A percentile compares a stretch with the other conserved stretches of the same genome.
phyloP scores from a whole-genome alignment of 1,284 basidiomycete species.

The Xerocomus amazonicus region DNA sequence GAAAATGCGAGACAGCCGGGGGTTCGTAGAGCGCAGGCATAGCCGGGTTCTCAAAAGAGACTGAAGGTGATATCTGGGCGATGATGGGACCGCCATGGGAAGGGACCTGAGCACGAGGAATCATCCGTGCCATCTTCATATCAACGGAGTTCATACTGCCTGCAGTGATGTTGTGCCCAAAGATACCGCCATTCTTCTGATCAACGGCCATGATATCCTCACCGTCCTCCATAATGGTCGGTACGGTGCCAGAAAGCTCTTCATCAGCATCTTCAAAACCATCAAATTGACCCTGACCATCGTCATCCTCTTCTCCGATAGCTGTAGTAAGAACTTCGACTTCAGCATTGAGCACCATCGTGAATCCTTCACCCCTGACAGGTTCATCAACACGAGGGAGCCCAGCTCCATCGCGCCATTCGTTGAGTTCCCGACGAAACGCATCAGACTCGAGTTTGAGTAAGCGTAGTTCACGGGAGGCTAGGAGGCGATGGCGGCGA shows the following conservation, averaged over 20 bases:
- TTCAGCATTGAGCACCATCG: conserved; percentile 64
- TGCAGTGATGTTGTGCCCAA: conserved; percentile 23
- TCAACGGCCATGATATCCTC: conserved; percentile 28
- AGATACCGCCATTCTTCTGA: conserved; percentile 18
- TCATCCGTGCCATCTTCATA: conserved; percentile 25
- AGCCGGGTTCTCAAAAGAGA: conserved; percentile 33
- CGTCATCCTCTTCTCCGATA: conserved; percentile 53
- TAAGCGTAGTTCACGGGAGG: conserved; percentile 71
- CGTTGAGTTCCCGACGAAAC: conserved; percentile 80
- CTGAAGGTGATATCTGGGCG: conserved; percentile 30
- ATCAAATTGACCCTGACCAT: conserved; percentile 40
- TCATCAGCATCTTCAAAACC: conserved; percentile 38
- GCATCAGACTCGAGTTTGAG: conserved; percentile 77
- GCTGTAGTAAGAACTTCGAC: conserved; percentile 57
- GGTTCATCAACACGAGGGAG: conserved; percentile 69
- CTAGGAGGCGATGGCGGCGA: conserved; percentile 74
- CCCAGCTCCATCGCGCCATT: conserved; percentile 76
- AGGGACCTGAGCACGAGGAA: conserved; percentile 19
- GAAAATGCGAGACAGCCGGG: conserved; percentile 20
- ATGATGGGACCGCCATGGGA: conserved; percentile 27
- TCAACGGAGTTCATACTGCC: conserved; percentile 22
- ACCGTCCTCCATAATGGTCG: conserved; percentile 26
- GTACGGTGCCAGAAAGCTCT: conserved; percentile 18
- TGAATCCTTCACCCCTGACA: conserved; percentile 62
- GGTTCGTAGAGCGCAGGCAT: conserved; percentile 35